Evolutionary conservation across 495 filamentous ascomycete species (phyloP).

Genomic region (Neurospora tetraspora): DNA sequence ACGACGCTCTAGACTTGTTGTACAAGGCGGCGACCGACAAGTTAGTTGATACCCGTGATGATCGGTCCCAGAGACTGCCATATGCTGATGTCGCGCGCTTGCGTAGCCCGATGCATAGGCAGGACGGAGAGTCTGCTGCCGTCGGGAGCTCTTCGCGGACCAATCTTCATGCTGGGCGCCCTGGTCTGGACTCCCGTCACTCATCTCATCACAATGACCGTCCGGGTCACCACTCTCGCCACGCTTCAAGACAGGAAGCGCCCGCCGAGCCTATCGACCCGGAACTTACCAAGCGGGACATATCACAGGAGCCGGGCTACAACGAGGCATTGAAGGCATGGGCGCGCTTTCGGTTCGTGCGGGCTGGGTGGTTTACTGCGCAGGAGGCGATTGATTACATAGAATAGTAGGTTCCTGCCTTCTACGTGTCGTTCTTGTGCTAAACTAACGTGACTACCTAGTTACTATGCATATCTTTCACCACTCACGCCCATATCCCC

Average conservation of each 20-base stretch:
- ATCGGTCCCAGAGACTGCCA: background rate
- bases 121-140: constrained; percentile 9
- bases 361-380: constrained; percentile 92
- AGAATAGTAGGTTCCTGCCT: constrained; percentile 54
- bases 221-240: constrained; percentile 9
- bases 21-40: constrained; percentile 59
- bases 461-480: constrained; percentile 82
- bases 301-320: constrained; percentile 36
- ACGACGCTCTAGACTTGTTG: constrained; percentile 60
- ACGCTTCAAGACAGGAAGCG: constrained; percentile 14
- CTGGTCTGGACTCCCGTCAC: constrained; percentile 11
- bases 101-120: constrained; percentile 16
- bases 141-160: constrained; percentile 7
- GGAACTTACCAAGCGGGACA: constrained; percentile 24
- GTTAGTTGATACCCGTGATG: constrained; percentile 23
- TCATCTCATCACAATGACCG: constrained; percentile 10
- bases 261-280: constrained; percentile 24
- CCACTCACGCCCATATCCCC: constrained; percentile 87
- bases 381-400: constrained; percentile 88
- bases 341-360: constrained; percentile 84
- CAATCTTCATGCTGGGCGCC: constrained; percentile 9
- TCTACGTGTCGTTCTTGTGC: background rate
- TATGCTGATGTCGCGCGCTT: constrained; percentile 8
- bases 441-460: constrained; percentile 21
- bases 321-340: constrained; percentile 71